Evolutionary conservation across 805 yeast species (phyloP), one percentile per base, ranked within the genome.

Genomic region (Henningerozyma blattae): DNA sequence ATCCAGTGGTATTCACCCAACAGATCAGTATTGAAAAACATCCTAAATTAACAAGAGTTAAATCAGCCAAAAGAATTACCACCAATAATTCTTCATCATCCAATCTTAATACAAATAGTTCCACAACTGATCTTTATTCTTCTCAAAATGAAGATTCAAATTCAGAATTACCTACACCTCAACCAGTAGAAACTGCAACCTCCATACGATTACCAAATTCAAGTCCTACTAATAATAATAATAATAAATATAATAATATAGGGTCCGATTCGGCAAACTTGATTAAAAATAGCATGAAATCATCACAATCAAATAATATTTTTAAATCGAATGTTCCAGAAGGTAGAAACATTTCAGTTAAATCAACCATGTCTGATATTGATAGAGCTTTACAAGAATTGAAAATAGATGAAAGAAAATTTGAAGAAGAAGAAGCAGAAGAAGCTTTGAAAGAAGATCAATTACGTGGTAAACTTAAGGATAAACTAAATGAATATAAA

Each of bases 1-100:
- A 86, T 50, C 98, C 98, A 12, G 82, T 81, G 44, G 75, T 85
- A 3, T 89, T 89, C 56, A 87, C 96, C 2, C 77, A 77, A 44
- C 52, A 70, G 8, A 56, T 61, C 4, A 60, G 57, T 19, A 46
- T 54, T 14, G 51, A 56, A 16, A 42, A 57, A 54, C 12, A n/a
- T 8, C 72, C 76, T 1, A 38, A 68, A 1, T 45, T 74, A 8
- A 52, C 71, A 49, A 56, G 77, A 41, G 75, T 83, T 4, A 62
- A 86, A 38, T 72, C 82, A 9, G 19, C 30, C 3, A 25, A 18
- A 10, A 8, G 17, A 2, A 8, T 24, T 15, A 27, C 34, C 15
- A 12, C 7, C 4, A 30, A 31, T 15, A 34, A 29, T 16, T 30
- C 37, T 18, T 4, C 31, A 6, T 18, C 32, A 20, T 16, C 22